A percentile compares a stretch with the other conserved stretches of the same genome.
These are phyloP conservation scores for Ophiorrhiza pumila DNA, from an alignment of 257 asterid genomes.

Conservation along the genomic window DNA sequence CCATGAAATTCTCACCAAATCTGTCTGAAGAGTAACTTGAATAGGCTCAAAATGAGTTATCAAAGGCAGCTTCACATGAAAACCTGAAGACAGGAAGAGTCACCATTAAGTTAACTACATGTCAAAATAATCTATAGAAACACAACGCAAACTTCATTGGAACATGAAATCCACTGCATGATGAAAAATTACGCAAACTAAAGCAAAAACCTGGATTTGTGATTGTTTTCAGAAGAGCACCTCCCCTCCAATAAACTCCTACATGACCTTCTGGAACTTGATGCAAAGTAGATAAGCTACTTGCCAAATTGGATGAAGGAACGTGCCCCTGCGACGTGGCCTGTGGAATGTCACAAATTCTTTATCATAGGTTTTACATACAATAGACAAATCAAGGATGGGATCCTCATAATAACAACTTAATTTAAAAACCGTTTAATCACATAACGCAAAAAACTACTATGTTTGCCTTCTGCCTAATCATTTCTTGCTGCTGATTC, in stretches of 20 bases:
- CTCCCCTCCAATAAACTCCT: slow-evolving; percentile 99
- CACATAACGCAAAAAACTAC: neutral
- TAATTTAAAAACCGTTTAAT: neutral
- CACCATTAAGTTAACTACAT: slow-evolving; percentile 22
- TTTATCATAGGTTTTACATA: slow-evolving; percentile 1
- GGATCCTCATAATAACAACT: neutral
- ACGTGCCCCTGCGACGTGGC: slow-evolving; percentile 45
- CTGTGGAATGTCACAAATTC: slow-evolving; percentile 17
- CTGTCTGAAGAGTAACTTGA: slow-evolving; percentile 98
- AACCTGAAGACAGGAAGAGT: slow-evolving; percentile 45
- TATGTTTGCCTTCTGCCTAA: too few species aligned
- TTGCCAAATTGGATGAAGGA: slow-evolving; percentile 43
- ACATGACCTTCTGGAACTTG: slow-evolving; percentile 99
- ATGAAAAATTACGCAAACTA: slow-evolving; percentile 5
- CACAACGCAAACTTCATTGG: slow-evolving; percentile 2
- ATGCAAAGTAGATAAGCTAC: slow-evolving; percentile 65
- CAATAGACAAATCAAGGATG: neutral
- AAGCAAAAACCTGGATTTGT: slow-evolving; percentile 67
- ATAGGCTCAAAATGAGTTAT: slow-evolving; percentile 93
- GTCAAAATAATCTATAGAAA: slow-evolving; percentile 5
- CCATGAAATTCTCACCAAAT: slow-evolving; percentile 54
- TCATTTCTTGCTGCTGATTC: neutral
- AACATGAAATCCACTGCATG: neutral
- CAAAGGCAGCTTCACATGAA: slow-evolving; percentile 83
- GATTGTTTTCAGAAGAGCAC: slow-evolving; percentile 81